These are phyloP conservation scores for Diplosphaera chodatii DNA, from an alignment of 139 green algal genomes.

Conservation along the genomic window DNA sequence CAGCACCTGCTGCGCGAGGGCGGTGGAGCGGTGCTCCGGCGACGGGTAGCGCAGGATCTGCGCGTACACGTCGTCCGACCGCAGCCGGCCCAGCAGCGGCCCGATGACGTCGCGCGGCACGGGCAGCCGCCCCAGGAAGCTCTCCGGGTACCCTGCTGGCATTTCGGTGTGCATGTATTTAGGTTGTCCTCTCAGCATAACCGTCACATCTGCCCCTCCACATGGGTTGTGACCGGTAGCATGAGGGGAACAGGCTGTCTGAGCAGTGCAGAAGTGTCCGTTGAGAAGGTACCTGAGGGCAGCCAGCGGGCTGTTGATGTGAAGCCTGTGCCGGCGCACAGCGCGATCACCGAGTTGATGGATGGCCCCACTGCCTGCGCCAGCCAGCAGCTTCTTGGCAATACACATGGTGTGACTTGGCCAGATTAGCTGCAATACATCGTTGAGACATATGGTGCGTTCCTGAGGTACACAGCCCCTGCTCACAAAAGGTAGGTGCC, in stretches of 20 bases:
- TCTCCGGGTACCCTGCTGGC: constrained; percentile 10
- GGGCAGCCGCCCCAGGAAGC: constrained; percentile 1
- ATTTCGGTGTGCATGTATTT: too few relatives aligned
- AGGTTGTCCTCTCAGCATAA: too few relatives aligned
- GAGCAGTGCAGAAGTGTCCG: not conserved
- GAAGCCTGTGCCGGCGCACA: constrained; percentile 3
- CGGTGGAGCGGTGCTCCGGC: constrained; percentile 1
- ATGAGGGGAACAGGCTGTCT: too few relatives aligned
- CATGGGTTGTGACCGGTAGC: too few relatives aligned
- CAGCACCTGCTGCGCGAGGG: constrained; percentile 4
- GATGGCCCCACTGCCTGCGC: constrained; percentile 10
- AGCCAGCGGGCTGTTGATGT: not conserved
- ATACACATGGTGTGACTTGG: too few relatives aligned
- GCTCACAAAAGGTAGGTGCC: too few relatives aligned
- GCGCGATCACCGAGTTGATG: constrained; percentile 4
- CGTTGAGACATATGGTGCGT: too few relatives aligned
- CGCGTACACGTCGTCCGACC: constrained; percentile 12
- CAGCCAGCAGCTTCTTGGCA: too few relatives aligned
- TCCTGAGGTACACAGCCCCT: too few relatives aligned
- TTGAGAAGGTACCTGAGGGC: not conserved
- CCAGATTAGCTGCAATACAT: too few relatives aligned
- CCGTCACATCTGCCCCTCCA: too few relatives aligned
- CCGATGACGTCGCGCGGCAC: constrained; percentile 3
- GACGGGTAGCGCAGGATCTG: constrained; percentile 3
- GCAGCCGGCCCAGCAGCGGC: not conserved